phyloP scores from a whole-genome alignment of 352 stramenopile genomes.

The Phytophthora sp. region DNA sequence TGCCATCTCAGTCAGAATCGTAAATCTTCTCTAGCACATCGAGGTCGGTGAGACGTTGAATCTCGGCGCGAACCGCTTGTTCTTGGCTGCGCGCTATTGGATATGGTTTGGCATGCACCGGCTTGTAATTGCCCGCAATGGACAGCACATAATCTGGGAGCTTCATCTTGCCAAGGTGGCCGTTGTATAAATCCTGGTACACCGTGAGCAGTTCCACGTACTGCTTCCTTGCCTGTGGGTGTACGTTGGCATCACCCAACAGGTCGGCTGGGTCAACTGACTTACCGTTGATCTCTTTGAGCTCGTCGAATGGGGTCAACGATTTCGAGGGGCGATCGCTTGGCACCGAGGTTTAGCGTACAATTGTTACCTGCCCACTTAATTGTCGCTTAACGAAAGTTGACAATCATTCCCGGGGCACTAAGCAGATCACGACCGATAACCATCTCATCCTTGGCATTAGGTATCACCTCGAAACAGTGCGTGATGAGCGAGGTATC shows the following conservation, averaged over 20 bases:
- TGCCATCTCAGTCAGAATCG: constrained; percentile 10
- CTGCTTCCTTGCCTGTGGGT: background rate
- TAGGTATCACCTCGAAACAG: background rate
- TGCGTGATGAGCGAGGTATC: background rate
- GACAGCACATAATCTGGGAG: constrained; percentile 6
- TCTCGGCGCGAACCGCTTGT: background rate
- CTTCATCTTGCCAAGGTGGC: constrained; percentile 9
- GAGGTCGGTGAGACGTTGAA: background rate
- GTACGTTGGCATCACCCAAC: background rate
- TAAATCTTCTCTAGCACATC: constrained; percentile 19
- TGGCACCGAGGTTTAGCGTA: too few relatives aligned
- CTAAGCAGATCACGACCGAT: constrained; percentile 6
- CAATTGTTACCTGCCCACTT: constrained; percentile 5
- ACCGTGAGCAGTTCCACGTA: background rate
- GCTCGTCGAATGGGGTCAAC: too few relatives aligned
- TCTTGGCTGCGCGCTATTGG: constrained; percentile 1
- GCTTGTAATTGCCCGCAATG: background rate
- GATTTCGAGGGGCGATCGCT: background rate
- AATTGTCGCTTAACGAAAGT: background rate
- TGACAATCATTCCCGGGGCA: background rate
- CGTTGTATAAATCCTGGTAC: background rate
- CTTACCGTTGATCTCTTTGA: constrained; percentile 2
- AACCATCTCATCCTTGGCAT: constrained; percentile 5
- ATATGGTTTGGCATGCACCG: background rate
- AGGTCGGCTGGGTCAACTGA: background rate